These are phyloP conservation scores for Jimgerdemannia flammicorona DNA, from an alignment of 192 early-diverging fungal genomes.

Conservation along the genomic window DNA sequence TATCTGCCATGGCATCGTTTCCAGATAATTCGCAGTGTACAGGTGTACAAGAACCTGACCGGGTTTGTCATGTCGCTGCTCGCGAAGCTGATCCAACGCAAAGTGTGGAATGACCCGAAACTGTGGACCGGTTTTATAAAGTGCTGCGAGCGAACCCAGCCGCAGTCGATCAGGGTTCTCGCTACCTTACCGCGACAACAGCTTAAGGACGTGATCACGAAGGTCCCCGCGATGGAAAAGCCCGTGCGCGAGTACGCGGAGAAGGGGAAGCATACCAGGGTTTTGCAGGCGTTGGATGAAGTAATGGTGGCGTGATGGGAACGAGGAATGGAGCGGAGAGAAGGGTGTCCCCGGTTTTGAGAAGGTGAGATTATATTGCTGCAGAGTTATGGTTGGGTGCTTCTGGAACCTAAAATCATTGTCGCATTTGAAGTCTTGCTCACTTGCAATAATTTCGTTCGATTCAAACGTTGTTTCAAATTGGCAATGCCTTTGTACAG, in stretches of 20 bases:
- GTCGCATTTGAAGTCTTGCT: too few species aligned
- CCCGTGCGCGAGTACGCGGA: constrained; percentile 21
- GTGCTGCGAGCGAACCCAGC: constrained; percentile 30
- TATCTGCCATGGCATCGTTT: background rate
- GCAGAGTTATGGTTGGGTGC: too few species aligned
- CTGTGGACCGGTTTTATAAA: constrained; percentile 78
- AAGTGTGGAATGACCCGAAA: constrained; percentile 62
- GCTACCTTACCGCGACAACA: constrained; percentile 12
- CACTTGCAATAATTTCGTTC: too few species aligned
- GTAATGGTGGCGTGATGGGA: background rate
- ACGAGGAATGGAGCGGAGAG: background rate
- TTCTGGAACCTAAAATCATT: too few species aligned
- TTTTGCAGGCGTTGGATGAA: background rate
- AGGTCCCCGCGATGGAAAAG: constrained; percentile 5
- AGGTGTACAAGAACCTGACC: constrained; percentile 55
- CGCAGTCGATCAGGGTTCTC: constrained; percentile 17
- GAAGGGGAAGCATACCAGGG: background rate
- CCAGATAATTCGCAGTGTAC: constrained; percentile 55
- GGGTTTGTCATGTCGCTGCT: constrained; percentile 58
- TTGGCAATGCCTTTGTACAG: too few species aligned
- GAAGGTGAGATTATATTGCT: too few species aligned
- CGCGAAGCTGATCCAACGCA: constrained; percentile 55
- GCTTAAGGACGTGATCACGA: constrained; percentile 15
- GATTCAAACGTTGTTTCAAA: too few species aligned
- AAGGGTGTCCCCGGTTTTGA: background rate